phyloP scores from a whole-genome alignment of 169 alveolate species.

The Amoebophrya sp. region DNA sequence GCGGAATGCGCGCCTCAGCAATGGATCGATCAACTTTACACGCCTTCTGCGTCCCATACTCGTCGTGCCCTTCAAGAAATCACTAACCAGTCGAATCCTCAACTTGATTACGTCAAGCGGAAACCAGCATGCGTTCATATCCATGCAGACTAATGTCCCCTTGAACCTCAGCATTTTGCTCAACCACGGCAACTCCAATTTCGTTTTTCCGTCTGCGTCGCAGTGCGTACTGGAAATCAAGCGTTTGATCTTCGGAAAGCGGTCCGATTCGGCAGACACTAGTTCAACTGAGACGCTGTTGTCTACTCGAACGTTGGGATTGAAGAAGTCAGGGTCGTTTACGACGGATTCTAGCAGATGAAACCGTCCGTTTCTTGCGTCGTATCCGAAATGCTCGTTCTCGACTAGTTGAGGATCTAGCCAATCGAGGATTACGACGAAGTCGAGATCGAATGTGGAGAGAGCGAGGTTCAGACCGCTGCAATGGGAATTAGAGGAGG shows the following conservation, averaged over 20 bases:
- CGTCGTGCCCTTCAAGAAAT: background rate
- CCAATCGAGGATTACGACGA: background rate
- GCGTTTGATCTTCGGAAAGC: background rate
- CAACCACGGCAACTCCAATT: background rate
- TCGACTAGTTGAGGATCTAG: background rate
- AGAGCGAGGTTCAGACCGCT: background rate
- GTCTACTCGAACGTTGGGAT: background rate
- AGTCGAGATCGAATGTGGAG: background rate
- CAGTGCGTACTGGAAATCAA: background rate
- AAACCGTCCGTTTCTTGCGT: background rate
- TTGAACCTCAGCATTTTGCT: background rate
- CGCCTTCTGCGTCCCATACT: background rate
- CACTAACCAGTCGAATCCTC: background rate
- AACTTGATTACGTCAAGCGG: background rate
- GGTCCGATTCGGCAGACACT: background rate
- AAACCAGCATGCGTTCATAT: background rate
- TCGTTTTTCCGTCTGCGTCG: too few relatives aligned
- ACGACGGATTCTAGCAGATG: background rate
- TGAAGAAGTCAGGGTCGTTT: background rate
- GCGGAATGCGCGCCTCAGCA: background rate
- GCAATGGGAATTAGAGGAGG: too few relatives aligned
- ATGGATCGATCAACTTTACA: background rate
- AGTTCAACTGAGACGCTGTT: background rate
- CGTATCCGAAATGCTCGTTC: background rate
- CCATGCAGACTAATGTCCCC: background rate